These are phyloP conservation scores for Pseudocercospora crystallina DNA, from an alignment of 2,329 filamentous ascomycete genomes.

Conservation along the genomic window DNA sequence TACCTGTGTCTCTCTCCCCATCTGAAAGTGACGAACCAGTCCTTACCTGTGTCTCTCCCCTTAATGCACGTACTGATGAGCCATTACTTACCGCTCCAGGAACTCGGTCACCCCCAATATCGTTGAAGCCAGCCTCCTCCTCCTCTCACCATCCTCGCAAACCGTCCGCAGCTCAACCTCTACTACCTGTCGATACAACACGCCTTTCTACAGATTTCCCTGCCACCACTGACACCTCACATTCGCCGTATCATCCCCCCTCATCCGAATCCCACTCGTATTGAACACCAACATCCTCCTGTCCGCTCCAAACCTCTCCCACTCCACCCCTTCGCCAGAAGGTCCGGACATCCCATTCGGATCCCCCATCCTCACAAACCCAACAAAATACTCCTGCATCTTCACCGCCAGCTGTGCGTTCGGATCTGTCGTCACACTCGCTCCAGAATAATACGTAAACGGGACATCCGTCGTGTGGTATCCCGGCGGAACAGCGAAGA, in stretches of 20 bases:
- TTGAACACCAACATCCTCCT: conserved; percentile 45
- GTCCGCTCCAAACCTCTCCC: conserved; percentile 48
- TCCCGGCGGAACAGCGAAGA: conserved; percentile 54
- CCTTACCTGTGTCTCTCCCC: too few relatives aligned
- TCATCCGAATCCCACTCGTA: conserved; percentile 22
- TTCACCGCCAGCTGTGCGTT: conserved; percentile 37
- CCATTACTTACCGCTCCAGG: too few relatives aligned
- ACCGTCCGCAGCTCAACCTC: too few relatives aligned
- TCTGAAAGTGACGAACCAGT: too few relatives aligned
- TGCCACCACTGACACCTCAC: conserved; percentile 56
- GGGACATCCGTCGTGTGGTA: conserved; percentile 54
- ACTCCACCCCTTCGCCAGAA: conserved; percentile 42
- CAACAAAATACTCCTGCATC: conserved; percentile 49
- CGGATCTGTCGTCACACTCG: conserved; percentile 11
- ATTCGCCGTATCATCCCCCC: conserved; percentile 49
- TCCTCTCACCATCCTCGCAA: too few relatives aligned
- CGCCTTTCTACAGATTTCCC: conserved; percentile 43
- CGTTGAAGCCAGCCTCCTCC: too few relatives aligned
- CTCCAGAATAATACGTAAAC: conserved; percentile 53
- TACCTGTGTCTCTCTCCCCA: too few relatives aligned
- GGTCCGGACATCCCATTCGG: conserved; percentile 34
- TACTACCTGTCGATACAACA: too few relatives aligned
- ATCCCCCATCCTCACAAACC: conserved; percentile 41
- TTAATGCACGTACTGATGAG: too few relatives aligned
- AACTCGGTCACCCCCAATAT: too few relatives aligned